Base-by-base conservation (phyloP, 2,329 filamentous ascomycete genomes). In the Colletotrichum aenigma region DNA sequence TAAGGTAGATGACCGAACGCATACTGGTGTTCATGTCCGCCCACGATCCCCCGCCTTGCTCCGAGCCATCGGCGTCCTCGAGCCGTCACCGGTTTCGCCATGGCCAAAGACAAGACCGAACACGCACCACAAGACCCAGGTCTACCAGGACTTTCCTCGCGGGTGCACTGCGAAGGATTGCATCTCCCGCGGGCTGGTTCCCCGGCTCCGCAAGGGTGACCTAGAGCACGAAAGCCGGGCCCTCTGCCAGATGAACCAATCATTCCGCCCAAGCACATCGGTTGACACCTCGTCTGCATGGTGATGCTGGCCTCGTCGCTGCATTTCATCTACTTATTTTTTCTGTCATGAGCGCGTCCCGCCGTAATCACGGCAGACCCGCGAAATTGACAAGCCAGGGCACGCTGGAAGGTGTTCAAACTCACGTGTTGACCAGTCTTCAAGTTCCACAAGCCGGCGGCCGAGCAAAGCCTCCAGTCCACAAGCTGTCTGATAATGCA, bases 321-420 rank as follows among this genome's bases (percentile, higher is more conserved):
- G 52, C 70, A 61, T 34, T n/a, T 38, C 36, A 71, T 71, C 43
- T 38, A 30, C 30, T 66, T 71, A 24, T 24, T 70, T 62, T 70
- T 64, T 55, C 18, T 16, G 30, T 52, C 38, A 16, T 48, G 34
- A 60, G 66, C 71, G 66, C 71, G 58, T 70, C 58, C 71, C 52
- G 28, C 32, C 64, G 66, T 34, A 74, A 70, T 70, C 71, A 74
- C 55, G 38, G 32, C 60, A 30, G 18, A 48, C 72, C 71, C 36
- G 52, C 67, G 61, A 71, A 56, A 71, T 71, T 68, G 60, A 71
- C 71, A 74, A 30, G 67, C 67, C 61, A 66, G 67, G 67, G 68
- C 21, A 66, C 26, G 60, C 71, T 26, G 48, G 71, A 52, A 43
- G 18, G 36, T 28, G 21, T 60, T n/a, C 60, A 70, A 60, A 70